Evolutionary conservation across 306 rosid genomes (phyloP), one percentile per base, ranked within the genome.

Genomic region (Mucuna pruriens): DNA sequence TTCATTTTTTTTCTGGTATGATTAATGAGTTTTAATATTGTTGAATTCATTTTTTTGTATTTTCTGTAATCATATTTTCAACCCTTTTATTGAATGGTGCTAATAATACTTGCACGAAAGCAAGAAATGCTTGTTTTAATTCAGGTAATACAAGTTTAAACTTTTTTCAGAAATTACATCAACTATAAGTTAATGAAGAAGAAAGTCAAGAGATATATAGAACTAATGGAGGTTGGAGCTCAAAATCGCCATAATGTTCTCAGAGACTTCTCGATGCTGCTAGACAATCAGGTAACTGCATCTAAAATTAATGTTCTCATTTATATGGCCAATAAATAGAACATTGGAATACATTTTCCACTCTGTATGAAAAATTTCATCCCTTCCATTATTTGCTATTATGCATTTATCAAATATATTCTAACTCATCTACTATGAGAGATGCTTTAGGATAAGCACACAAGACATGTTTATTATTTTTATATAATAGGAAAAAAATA

Each of bases 161-260:
- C 9, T 73, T 23, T 51, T 83, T 83, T n/a, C 88, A 94, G 98
- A 69, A 85, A 87, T 69, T 94, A 94, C 51, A 82, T 94, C 64
- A 89, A 92, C 85, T 92, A 94, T 61, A 94, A 94, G 86, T 61
- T 92, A 44, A 89, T 94, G 97, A 94, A 94, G 89, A 94, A 89
- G 90, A 89, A 90, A 78, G 91, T 94, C 16, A 88, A 90, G 73
- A 84, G 91, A 72, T 94, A 94, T 33, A 17, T 49, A 17, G 92
- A 92, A 70, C 92, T 81, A 76, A 76, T 92, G 23, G 91, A 90
- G 83, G 82, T 87, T 29, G 90, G 92, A 77, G 83, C 88, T 55
- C 91, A 94, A 71, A 82, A 89, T 77, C 91, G 34, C 49, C 88
- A 85, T 60, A 61, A 70, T 70, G 90, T 94, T 83, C 91, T 94